A percentile compares a stretch with the other conserved stretches of the same genome.
Evolutionary conservation across 192 early-diverging fungal species (phyloP).

Genomic region (Neocallimastix lanati): DNA sequence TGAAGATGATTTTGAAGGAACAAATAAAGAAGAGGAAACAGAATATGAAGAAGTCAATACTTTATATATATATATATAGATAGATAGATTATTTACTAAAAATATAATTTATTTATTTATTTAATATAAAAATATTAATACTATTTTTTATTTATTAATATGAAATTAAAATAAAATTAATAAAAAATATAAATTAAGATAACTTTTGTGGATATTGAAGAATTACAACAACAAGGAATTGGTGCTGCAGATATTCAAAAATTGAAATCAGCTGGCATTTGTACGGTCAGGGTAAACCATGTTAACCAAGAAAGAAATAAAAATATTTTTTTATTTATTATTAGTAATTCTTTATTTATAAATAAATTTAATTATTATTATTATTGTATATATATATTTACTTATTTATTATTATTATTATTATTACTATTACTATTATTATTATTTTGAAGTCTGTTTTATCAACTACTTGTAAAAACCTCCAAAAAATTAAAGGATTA

Average conservation of each 20-base stretch:
- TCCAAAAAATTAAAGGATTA: constrained; percentile 60
- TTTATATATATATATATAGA: too few species aligned
- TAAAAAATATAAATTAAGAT: background rate
- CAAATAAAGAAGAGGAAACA: too few species aligned
- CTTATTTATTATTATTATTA: background rate
- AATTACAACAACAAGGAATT: constrained; percentile 45
- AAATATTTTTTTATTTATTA: too few species aligned
- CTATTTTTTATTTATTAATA: too few species aligned
- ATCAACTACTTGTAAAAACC: constrained; percentile 45
- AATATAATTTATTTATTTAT: too few species aligned
- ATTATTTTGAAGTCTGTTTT: constrained; percentile 50
- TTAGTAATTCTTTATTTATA: too few species aligned
- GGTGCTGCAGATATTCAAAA: constrained; percentile 60
- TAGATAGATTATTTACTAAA: too few species aligned
- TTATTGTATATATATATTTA: background rate
- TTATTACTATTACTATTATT: background rate
- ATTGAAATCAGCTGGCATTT: constrained; percentile 54
- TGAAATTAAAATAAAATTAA: too few species aligned
- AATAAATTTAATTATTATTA: too few species aligned
- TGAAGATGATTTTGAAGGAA: too few species aligned
- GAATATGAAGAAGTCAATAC: too few species aligned
- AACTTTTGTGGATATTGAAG: constrained; percentile 10
- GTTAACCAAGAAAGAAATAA: background rate
- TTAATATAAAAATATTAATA: too few species aligned
- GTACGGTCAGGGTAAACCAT: constrained; percentile 41